Base-by-base conservation (phyloP, 2,329 filamentous ascomycete species). In the Xylariaceae sp. region DNA sequence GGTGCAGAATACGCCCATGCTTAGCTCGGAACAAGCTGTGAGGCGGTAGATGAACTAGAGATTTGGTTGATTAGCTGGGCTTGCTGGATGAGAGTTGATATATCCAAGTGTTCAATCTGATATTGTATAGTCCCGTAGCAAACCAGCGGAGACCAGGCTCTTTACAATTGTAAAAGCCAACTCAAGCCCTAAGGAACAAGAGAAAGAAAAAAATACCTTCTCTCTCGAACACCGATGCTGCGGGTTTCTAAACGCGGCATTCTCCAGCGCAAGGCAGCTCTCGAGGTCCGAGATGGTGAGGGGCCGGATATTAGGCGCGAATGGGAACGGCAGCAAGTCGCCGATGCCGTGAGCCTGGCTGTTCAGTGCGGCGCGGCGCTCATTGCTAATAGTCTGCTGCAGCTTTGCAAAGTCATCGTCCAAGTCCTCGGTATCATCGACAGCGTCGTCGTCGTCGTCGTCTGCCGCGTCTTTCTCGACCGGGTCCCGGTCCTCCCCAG, bases 1-100 rank as follows among this genome's bases (percentile, higher is more conserved):
- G 12, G 82, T 86, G 56, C 86, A 87, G 73, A 92, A 96, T 48
- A 96, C 71, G 27, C 90, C 91, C 45, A 91, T 75, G 65, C 82
- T 86, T 48, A 96, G 78, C 62, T 91, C 87, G 36, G 87, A 84
- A 65, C 87, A 91, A 62, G 75, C 78, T 22, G 77, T 80, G 22
- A 95, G 79, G 53, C 89, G 86, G 69, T 95, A 95, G 49, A 79
- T 72, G 62, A 94, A 82, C 88, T 92, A 62, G 22, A 7, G 10
- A 30, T n/a, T 30, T 19, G 40, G 22, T 31, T 41, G 46, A 7
- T 27, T 27, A 27, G 22, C 7, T 27, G 22, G 22, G 22, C 22
- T 27, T 27, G 22, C 7, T 27, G 22, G 22, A 5, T 7, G 22
- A 7, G 22, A 27, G 22, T 27, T 27, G 22, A 7, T 27, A 5